These are phyloP conservation scores for Penicillium frequentans DNA, from an alignment of 2,329 filamentous ascomycete genomes.

Conservation along the genomic window DNA sequence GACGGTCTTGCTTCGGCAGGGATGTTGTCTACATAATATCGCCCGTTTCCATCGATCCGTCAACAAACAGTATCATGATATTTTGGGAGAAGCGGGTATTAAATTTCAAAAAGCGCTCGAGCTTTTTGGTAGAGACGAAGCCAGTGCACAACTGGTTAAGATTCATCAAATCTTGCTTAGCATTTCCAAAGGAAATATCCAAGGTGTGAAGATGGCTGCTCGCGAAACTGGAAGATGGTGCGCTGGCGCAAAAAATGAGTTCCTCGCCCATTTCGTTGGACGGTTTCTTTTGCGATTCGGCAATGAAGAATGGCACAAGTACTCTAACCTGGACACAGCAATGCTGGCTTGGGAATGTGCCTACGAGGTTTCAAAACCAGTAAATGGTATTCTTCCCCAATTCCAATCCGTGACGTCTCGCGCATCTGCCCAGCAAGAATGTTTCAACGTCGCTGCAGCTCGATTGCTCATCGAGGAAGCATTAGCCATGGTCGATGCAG, in stretches of 20 bases:
- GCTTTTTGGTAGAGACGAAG: slow-evolving; percentile 21
- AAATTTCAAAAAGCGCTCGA: slow-evolving; percentile 9
- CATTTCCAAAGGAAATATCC: slow-evolving; percentile 13
- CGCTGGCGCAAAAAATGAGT: slow-evolving; percentile 15
- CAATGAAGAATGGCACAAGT: slow-evolving; percentile 20
- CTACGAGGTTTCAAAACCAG: slow-evolving; percentile 13
- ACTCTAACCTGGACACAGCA: slow-evolving; percentile 20
- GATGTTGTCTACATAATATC: slow-evolving; percentile 18
- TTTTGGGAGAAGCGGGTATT: slow-evolving; percentile 2
- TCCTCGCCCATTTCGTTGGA: slow-evolving; percentile 15
- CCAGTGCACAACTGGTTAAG: slow-evolving; percentile 17
- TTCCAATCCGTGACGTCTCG: slow-evolving; percentile 19
- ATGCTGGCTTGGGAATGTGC: slow-evolving; percentile 21
- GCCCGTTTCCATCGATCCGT: slow-evolving; percentile 4
- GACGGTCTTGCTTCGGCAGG: slow-evolving; percentile 21
- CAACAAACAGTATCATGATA: neutral
- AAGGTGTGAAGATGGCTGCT: slow-evolving; percentile 7
- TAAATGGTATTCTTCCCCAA: slow-evolving; percentile 13
- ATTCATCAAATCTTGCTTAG: slow-evolving; percentile 20
- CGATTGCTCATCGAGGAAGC: slow-evolving; percentile 14
- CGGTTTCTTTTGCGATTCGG: slow-evolving; percentile 18
- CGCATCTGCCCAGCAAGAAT: slow-evolving; percentile 14
- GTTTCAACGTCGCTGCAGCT: slow-evolving; percentile 15
- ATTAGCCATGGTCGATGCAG: slow-evolving; percentile 14
- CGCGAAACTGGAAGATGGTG: slow-evolving; percentile 21